Evolutionary conservation across 2,329 filamentous ascomycete genomes (phyloP).

Genomic region (Fusarium scirpi): DNA sequence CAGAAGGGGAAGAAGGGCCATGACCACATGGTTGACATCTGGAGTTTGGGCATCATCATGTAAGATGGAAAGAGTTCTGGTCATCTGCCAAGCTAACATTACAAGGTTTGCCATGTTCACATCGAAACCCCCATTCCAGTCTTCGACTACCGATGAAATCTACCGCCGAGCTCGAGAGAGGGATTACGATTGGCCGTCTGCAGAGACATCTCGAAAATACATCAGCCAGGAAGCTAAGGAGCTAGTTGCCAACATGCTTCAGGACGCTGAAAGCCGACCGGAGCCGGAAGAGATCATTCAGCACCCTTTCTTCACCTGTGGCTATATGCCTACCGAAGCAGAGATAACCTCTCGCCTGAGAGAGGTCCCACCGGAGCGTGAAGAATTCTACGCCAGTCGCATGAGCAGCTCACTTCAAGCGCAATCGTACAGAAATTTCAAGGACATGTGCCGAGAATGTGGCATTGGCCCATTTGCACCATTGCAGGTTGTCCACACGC

Average conservation of each 20-base stretch:
- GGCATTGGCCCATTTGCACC: slow-evolving; percentile 68
- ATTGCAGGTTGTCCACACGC: slow-evolving; percentile 62
- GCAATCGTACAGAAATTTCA: slow-evolving; percentile 64
- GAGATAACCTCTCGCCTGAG: slow-evolving; percentile 71
- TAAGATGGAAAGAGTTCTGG: slow-evolving; percentile 58
- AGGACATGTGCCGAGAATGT: slow-evolving; percentile 68
- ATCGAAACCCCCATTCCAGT: slow-evolving; percentile 96
- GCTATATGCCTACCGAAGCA: slow-evolving; percentile 74
- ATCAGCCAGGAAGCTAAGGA: slow-evolving; percentile 83
- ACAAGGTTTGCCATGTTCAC: slow-evolving; percentile 92
- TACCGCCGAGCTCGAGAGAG: slow-evolving; percentile 77
- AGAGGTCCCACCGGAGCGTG: slow-evolving; percentile 66
- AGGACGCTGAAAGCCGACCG: slow-evolving; percentile 79
- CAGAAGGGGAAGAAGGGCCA: slow-evolving; percentile 95
- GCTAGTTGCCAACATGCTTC: slow-evolving; percentile 79
- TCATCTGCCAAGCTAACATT: slow-evolving; percentile 18
- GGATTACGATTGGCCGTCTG: slow-evolving; percentile 83
- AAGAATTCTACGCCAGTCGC: slow-evolving; percentile 68
- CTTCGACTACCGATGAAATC: slow-evolving; percentile 86
- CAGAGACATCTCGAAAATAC: slow-evolving; percentile 73
- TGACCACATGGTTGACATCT: slow-evolving; percentile 97
- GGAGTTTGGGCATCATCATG: slow-evolving; percentile 98
- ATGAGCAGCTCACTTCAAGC: slow-evolving; percentile 59
- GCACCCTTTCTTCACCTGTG: slow-evolving; percentile 82
- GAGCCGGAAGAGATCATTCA: slow-evolving; percentile 82